Percentiles rank a stretch among this genome's conserved stretches.
These are phyloP conservation scores for Carpinus viminea DNA, from an alignment of 306 rosid genomes.

Conservation along the genomic window DNA sequence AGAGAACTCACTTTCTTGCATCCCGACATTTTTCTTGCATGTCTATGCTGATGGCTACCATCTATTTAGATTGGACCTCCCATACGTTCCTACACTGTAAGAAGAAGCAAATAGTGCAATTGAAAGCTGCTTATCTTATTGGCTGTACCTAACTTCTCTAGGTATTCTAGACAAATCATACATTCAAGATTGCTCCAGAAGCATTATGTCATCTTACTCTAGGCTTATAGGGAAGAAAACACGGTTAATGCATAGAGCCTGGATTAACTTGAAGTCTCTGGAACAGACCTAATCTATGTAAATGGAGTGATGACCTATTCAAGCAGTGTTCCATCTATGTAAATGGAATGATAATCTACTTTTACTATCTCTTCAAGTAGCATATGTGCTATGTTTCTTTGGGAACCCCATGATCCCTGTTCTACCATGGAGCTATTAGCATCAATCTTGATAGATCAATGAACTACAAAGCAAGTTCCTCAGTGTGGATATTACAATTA, in stretches of 20 bases:
- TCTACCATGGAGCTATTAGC: background rate
- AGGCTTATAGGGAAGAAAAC: background rate
- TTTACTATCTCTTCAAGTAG: background rate
- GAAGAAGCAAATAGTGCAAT: background rate
- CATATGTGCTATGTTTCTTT: background rate
- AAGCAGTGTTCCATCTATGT: too few species aligned
- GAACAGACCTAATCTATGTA: background rate
- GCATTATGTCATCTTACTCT: background rate
- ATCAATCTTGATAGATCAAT: background rate
- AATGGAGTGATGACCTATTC: background rate
- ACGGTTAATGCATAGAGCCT: background rate
- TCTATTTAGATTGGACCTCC: background rate
- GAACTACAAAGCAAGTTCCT: background rate
- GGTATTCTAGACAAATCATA: background rate
- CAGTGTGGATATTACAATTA: background rate
- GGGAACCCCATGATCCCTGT: background rate
- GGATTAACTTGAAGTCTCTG: background rate
- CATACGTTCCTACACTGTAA: background rate
- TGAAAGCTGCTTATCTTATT: background rate
- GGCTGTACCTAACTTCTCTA: background rate
- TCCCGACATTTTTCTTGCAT: background rate
- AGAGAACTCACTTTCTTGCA: background rate
- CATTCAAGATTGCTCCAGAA: background rate
- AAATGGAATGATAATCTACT: background rate
- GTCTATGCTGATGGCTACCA: background rate